phyloP scores from a whole-genome alignment of 2,329 filamentous ascomycete species.

The Aspergillus awamori region DNA sequence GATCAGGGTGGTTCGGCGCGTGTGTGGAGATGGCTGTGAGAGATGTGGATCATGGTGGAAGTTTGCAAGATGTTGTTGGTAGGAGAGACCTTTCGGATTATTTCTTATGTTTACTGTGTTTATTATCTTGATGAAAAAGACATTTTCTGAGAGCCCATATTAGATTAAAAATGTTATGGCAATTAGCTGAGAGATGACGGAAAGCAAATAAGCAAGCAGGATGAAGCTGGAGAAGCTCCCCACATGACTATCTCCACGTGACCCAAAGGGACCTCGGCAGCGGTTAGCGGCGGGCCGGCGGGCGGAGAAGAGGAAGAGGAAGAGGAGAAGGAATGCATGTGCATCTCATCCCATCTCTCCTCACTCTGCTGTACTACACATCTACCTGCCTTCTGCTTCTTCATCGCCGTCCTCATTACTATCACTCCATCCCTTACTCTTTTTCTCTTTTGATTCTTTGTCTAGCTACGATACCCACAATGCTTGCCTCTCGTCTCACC shows the following conservation, averaged over 20 bases:
- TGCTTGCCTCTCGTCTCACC: constrained; percentile 29
- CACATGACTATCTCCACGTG: too few species aligned
- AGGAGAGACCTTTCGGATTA: too few species aligned
- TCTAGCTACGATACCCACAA: neutral
- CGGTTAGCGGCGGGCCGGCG: constrained; percentile 1
- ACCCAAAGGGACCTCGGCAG: neutral
- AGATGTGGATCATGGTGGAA: too few species aligned
- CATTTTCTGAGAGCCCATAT: too few species aligned
- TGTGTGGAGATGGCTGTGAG: neutral
- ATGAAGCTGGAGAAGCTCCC: too few species aligned
- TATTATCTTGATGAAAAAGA: too few species aligned
- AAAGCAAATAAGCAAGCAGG: too few species aligned
- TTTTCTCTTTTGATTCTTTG: neutral
- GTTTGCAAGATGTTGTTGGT: too few species aligned
- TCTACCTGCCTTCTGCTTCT: neutral
- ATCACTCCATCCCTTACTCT: neutral
- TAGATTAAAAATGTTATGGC: too few species aligned
- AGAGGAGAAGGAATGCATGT: neutral
- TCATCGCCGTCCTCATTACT: too few species aligned
- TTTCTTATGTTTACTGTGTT: neutral
- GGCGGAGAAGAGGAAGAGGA: neutral
- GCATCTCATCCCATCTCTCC: neutral
- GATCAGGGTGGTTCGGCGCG: neutral
- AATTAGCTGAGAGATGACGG: too few species aligned
- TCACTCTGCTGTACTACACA: neutral